Evolutionary conservation across 495 filamentous ascomycete genomes (phyloP), one percentile per base, ranked within the genome.

Genomic region (Penicillium flavigenum): DNA sequence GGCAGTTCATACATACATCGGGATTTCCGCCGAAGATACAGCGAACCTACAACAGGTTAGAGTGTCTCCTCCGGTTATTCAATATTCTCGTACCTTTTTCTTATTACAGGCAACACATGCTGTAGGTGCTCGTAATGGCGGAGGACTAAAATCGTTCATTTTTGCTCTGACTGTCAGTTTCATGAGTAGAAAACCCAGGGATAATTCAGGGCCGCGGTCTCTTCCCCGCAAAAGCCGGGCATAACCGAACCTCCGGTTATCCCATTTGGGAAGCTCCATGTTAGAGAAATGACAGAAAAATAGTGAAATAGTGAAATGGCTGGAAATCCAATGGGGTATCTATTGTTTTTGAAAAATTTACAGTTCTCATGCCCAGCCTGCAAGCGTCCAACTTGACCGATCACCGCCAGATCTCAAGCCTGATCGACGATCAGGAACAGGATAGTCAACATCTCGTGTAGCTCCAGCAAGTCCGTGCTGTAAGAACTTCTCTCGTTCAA

Each of bases 401-500:
- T 86, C 82, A 22, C 83, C 83, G 17, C 78, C 77, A 20, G 76
- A 74, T 51, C 79, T 63, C 57, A 84, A 69, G 46, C 84, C 84
- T 0, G 85, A 79, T 19, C 75, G 71, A 54, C 76, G 71, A 64
- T 79, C 75, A 39, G 81, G 63, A 71, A 79, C 39, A 72, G 77
- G 69, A 80, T 62, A 73, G 27, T 93, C 89, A 31, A 71, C 74
- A 14, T 87, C 81, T 64, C 79, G 82, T 57, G 75, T 85, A 0
- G 89, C 89, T 4, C 91, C 90, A 19, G 83, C 79, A 39, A 87
- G 72, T 3, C 92, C 92, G 60, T 94, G 82, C 57, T 87, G 85
- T 53, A 91, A 73, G 76, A 91, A 96, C 38, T 84, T 81, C 46
- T 98, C 95, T 41, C 89, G 79, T 60, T 98, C 95, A 38, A 98